These are phyloP conservation scores for Polysphondylium violaceum DNA, from an alignment of 78 protist genomes.

Conservation along the genomic window DNA sequence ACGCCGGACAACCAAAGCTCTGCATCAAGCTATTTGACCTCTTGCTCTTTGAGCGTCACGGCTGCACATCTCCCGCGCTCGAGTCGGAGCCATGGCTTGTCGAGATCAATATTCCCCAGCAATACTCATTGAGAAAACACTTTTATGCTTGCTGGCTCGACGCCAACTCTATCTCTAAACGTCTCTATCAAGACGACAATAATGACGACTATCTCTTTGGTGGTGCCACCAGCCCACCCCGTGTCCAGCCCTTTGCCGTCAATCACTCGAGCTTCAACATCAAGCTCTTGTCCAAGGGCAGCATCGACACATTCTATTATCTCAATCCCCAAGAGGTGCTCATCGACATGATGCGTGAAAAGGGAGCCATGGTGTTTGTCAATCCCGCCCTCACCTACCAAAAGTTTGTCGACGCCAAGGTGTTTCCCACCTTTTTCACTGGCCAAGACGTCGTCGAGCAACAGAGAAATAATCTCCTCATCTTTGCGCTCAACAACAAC, in stretches of 20 bases:
- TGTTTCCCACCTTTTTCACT: background rate
- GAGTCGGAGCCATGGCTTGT: background rate
- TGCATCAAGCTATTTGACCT: conserved; percentile 39
- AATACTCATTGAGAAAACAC: background rate
- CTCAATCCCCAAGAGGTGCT: conserved; percentile 47
- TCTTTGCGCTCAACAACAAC: conserved; percentile 45
- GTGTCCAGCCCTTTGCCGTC: conserved; percentile 20
- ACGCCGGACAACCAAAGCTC: background rate
- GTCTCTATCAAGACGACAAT: background rate
- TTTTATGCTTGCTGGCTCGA: conserved; percentile 39
- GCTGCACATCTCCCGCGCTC: background rate
- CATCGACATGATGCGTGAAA: conserved; percentile 4
- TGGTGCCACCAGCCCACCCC: background rate
- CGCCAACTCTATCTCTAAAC: conserved; percentile 8
- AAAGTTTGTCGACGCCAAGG: background rate
- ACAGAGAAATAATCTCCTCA: conserved; percentile 33
- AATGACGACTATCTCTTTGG: background rate
- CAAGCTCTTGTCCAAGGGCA: background rate
- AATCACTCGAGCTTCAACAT: conserved; percentile 19
- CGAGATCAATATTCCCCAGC: background rate
- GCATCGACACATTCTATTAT: background rate
- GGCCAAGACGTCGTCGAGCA: background rate
- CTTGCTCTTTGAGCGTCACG: conserved; percentile 21
- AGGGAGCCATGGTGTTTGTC: conserved; percentile 3
- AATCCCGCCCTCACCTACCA: conserved; percentile 5